phyloP scores from a whole-genome alignment of 345 rosid genomes.

The thale cress (Arabidopsis thaliana) region DNA sequence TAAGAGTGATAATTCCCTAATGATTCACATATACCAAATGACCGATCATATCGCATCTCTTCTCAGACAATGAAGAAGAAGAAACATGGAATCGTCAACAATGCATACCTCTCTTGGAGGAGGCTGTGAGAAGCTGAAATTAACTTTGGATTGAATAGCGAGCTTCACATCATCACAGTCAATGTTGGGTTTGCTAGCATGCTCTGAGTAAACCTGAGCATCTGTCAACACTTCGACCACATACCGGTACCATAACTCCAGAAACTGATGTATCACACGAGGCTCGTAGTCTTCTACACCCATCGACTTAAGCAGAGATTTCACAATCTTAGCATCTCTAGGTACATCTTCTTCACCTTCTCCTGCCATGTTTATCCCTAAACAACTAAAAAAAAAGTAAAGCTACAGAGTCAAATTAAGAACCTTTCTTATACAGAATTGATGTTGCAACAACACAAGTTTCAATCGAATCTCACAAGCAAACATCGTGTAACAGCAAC shows the following conservation, averaged over 20 bases:
- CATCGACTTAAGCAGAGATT: conserved; percentile 83
- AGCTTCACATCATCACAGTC: conserved; percentile 92
- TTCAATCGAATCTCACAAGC: background rate
- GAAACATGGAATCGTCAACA: background rate
- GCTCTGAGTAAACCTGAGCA: conserved; percentile 91
- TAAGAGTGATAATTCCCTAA: background rate
- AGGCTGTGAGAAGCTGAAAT: conserved; percentile 92
- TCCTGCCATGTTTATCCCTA: conserved; percentile 51
- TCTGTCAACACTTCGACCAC: conserved; percentile 81
- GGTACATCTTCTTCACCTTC: conserved; percentile 73
- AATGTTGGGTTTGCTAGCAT: conserved; percentile 76
- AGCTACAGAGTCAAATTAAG: background rate
- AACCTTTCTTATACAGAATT: conserved; percentile 8
- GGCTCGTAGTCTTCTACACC: conserved; percentile 94
- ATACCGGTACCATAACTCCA: conserved; percentile 91
- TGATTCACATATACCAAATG: background rate
- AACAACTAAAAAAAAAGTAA: background rate
- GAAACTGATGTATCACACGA: conserved; percentile 82
- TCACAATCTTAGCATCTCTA: conserved; percentile 88
- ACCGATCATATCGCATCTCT: background rate
- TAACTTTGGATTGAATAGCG: conserved; percentile 87
- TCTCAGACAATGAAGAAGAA: background rate
- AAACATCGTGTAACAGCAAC: background rate
- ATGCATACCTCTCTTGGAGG: conserved; percentile 83
- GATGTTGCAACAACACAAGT: background rate